Percentiles rank a stretch among this genome's conserved stretches.
Evolutionary conservation across 805 yeast species (phyloP).

Genomic region (Ogataea philodendri): DNA sequence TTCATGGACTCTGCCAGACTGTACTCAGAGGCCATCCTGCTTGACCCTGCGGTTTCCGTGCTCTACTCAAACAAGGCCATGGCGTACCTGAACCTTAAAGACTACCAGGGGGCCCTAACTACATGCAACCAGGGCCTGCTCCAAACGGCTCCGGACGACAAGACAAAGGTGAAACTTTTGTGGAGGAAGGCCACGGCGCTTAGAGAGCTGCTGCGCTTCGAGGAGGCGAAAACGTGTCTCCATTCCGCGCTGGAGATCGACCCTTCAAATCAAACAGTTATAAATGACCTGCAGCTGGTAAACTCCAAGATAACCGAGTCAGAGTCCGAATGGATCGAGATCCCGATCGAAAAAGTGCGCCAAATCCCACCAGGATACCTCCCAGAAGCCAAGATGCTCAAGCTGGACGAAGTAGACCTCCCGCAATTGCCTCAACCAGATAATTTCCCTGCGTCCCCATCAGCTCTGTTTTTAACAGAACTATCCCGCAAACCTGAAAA

Average conservation of each 20-base stretch:
- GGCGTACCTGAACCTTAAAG: constrained; percentile 52
- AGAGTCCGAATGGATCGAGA: not conserved
- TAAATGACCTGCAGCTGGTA: constrained; percentile 4
- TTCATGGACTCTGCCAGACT: constrained; percentile 49
- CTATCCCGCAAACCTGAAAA: constrained; percentile 31
- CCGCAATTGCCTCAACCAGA: constrained; percentile 33
- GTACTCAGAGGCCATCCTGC: constrained; percentile 54
- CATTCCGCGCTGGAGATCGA: constrained; percentile 26
- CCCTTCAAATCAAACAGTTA: constrained; percentile 10
- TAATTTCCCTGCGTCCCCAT: constrained; percentile 38
- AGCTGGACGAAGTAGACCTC: constrained; percentile 23
- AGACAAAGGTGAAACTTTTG: constrained; percentile 44
- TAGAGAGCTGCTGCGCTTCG: constrained; percentile 33
- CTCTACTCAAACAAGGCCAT: constrained; percentile 69
- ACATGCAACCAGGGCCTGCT: constrained; percentile 52
- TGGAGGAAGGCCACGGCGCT: constrained; percentile 51
- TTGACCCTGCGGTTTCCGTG: constrained; percentile 50
- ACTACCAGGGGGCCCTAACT: constrained; percentile 47
- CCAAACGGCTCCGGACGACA: constrained; percentile 22
- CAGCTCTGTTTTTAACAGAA: constrained; percentile 44
- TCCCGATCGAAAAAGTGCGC: constrained; percentile 10
- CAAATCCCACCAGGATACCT: constrained; percentile 8
- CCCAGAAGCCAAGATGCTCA: constrained; percentile 13
- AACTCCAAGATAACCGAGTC: constrained; percentile 1
- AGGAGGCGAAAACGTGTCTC: constrained; percentile 29